phyloP scores from a whole-genome alignment of 2,329 filamentous ascomycete genomes.

The Tolypocladium nubicola region DNA sequence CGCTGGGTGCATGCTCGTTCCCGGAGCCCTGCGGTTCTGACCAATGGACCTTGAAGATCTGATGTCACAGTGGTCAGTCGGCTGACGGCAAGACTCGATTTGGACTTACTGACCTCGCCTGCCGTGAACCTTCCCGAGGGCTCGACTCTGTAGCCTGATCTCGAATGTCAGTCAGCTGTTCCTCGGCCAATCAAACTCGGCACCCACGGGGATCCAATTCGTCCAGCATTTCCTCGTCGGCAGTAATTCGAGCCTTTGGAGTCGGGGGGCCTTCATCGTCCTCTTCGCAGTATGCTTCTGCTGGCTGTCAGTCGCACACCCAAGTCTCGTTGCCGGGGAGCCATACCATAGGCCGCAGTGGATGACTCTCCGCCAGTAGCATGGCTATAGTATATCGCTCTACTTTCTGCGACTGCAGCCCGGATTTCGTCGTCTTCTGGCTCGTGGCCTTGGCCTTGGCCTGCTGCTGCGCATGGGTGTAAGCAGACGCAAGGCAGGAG shows the following conservation, averaged over 20 bases:
- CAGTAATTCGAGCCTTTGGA: conserved; percentile 7
- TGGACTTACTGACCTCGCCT: conserved; percentile 23
- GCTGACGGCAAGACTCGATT: not conserved
- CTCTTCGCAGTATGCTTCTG: conserved; percentile 11
- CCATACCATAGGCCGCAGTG: conserved; percentile 10
- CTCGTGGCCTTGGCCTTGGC: conserved; percentile 1
- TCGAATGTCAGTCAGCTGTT: not conserved
- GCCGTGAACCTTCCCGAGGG: conserved; percentile 27
- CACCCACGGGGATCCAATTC: conserved; percentile 26
- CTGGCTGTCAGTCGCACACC: conserved; percentile 1
- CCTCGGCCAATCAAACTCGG: not conserved
- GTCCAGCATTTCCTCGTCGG: conserved; percentile 8
- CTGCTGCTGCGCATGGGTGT: not conserved
- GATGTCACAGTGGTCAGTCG: not conserved
- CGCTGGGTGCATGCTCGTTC: conserved; percentile 17
- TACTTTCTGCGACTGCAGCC: conserved; percentile 9
- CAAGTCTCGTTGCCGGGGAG: not conserved
- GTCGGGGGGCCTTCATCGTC: conserved; percentile 15
- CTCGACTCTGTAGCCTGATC: conserved; percentile 27
- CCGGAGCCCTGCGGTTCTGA: conserved; percentile 35
- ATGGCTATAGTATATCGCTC: conserved; percentile 7
- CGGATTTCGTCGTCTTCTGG: conserved; percentile 8
- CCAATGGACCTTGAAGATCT: conserved; percentile 49
- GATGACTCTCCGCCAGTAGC: conserved; percentile 7
- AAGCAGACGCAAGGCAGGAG: not conserved